phyloP scores from a whole-genome alignment of 345 rosid species.

The Citrus sinensis region DNA sequence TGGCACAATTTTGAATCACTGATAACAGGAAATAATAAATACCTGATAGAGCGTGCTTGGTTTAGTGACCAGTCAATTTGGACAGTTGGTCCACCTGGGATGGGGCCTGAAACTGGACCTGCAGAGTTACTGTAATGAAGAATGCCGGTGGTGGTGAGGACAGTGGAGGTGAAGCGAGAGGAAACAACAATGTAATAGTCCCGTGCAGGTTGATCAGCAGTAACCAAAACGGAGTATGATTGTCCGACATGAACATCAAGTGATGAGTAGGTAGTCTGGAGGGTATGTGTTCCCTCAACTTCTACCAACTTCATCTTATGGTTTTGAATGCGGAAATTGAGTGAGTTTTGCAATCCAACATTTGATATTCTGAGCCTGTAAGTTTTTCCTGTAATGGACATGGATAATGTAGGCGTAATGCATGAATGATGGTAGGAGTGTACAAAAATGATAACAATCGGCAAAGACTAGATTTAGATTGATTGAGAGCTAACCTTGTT shows the following conservation, averaged over 20 bases:
- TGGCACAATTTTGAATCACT: background rate
- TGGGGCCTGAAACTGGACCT: conserved; percentile 67
- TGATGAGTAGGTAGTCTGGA: conserved; percentile 79
- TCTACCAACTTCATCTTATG: conserved; percentile 79
- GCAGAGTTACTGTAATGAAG: conserved; percentile 81
- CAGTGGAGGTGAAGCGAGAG: conserved; percentile 54
- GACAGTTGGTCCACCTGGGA: conserved; percentile 89
- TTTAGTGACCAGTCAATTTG: conserved; percentile 88
- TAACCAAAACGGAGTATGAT: conserved; percentile 72
- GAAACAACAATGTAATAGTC: conserved; percentile 89
- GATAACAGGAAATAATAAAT: conserved; percentile 24
- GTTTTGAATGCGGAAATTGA: conserved; percentile 89
- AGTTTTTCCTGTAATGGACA: conserved; percentile 55
- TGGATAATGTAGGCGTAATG: background rate
- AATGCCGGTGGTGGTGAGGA: conserved; percentile 70
- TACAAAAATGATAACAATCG: background rate
- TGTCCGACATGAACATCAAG: conserved; percentile 93
- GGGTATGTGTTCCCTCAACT: conserved; percentile 90
- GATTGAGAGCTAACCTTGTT: conserved; percentile 51
- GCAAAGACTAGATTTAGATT: background rate
- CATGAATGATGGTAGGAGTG: background rate
- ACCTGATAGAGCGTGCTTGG: conserved; percentile 95
- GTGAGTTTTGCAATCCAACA: conserved; percentile 78
- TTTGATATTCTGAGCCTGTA: conserved; percentile 92
- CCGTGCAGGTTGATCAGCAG: conserved; percentile 82